Base-by-base conservation (phyloP, 805 yeast genomes). In the Cyberlindnera samutprakarnensis region DNA sequence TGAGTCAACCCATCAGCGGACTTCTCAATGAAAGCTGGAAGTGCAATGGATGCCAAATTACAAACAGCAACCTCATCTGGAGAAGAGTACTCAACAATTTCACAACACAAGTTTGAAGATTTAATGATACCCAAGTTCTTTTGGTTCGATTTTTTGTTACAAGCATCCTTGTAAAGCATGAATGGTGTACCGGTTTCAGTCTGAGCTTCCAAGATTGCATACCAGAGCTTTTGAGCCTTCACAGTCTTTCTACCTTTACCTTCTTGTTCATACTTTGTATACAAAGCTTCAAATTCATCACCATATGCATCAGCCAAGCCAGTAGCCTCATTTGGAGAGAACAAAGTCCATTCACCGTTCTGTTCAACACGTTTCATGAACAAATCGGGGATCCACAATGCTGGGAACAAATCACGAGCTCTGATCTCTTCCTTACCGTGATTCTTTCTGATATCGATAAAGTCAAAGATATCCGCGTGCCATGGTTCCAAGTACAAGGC, bases 131-230 rank as follows among this genome's bases (percentile, higher is more conserved):
- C 97, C 47, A 90, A 63, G 57, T 90, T 90, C 66, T 85, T 75
- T 57, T 90, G 98, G 59, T 90, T 90, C 27, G 87, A 74, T 61
- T 90, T 87, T 30, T 56, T 46, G 61, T 90, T 90, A 62, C 95
- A 83, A 8, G 95, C 72, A 62, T 90, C 98, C 55, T 90, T 90
- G 68, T 84, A 90, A 12, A 90, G 67, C 79, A 90, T 78, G 65
- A 84, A 90, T 17, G 98, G 98, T 46, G 83, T 84, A 32, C 98
- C 97, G 4, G 97, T 88, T 62, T 90, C 96, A 23, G 92, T 83
- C 62, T 90, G 98, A 21, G 96, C 77, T 53, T 85, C 92, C 34
- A 90, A 58, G 34, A 90, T 87, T 27, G 88, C 78, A 42, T 76
- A 70, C 97, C 97, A 90, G 28, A 90, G 66, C 56, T 82, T 83